phyloP scores from a whole-genome alignment of 768 basidiomycete genomes.

The Lentinula detonsa region DNA sequence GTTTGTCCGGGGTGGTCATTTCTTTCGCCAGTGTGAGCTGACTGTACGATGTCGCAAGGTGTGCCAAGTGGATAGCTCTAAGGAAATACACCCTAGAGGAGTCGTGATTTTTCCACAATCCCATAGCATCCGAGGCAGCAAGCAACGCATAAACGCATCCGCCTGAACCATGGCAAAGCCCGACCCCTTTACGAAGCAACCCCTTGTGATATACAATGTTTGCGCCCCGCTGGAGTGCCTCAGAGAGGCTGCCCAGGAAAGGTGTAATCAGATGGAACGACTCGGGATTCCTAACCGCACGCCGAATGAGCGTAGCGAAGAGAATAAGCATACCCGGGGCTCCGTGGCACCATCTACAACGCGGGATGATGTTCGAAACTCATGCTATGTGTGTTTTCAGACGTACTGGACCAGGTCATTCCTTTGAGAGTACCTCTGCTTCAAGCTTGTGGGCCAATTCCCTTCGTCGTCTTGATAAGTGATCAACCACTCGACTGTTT shows the following conservation, averaged over 20 bases:
- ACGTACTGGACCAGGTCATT: conserved; percentile 47
- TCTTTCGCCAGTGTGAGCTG: conserved; percentile 27
- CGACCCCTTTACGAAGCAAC: conserved; percentile 50
- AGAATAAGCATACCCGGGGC: conserved; percentile 45
- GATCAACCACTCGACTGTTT: conserved; percentile 43
- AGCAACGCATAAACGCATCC: conserved; percentile 51
- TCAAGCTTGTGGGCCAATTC: conserved; percentile 48
- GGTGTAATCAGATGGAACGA: conserved; percentile 15
- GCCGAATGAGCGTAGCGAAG: conserved; percentile 35
- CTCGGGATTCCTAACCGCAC: conserved; percentile 15
- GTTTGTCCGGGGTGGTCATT: conserved; percentile 44
- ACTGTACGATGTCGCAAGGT: conserved; percentile 31
- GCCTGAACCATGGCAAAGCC: conserved; percentile 52
- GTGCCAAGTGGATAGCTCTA: conserved; percentile 43
- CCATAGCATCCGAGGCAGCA: conserved; percentile 39
- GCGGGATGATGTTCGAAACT: not conserved
- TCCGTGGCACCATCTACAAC: conserved; percentile 52
- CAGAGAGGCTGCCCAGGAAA: conserved; percentile 20
- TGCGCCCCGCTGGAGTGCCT: conserved; percentile 32
- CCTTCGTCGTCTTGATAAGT: conserved; percentile 37
- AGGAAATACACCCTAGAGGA: conserved; percentile 20
- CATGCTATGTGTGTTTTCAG: not conserved
- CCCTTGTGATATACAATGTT: conserved; percentile 41
- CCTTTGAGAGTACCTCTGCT: conserved; percentile 8
- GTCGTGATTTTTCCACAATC: conserved; percentile 11